These are phyloP conservation scores for Picea mariana DNA, from an alignment of 83 land plant genomes.

Conservation along the genomic window DNA sequence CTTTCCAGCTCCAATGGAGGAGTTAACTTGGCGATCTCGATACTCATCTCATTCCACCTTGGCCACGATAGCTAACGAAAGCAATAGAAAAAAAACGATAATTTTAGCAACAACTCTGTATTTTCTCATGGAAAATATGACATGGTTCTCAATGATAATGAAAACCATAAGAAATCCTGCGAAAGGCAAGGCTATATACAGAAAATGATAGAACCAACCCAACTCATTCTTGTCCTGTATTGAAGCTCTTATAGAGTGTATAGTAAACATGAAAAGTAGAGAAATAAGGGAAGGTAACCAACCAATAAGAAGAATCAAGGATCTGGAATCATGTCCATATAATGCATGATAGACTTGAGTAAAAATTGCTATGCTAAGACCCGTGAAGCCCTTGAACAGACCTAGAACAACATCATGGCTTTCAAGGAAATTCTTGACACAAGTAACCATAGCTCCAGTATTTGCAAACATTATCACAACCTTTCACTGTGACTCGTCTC, in stretches of 20 bases:
- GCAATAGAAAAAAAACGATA: not conserved
- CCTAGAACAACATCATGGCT: conserved; percentile 41
- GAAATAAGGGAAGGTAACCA: conserved; percentile 24
- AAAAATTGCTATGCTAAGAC: conserved; percentile 24
- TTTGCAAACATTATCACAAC: conserved; percentile 20
- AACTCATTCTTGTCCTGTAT: conserved; percentile 18
- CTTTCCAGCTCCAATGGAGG: no score
- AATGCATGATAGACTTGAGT: conserved; percentile 26
- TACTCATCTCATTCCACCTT: not conserved
- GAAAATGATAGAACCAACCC: conserved; percentile 46
- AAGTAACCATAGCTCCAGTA: conserved; percentile 41
- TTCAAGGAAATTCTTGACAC: conserved; percentile 40
- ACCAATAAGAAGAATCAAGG: conserved; percentile 20
- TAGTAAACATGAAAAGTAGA: conserved; percentile 4
- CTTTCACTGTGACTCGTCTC: no score
- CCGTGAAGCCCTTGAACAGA: conserved; percentile 33
- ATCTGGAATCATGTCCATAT: conserved; percentile 21
- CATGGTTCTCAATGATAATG: no score
- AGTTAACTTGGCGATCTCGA: no score
- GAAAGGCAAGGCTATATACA: conserved; percentile 42
- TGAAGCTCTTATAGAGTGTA: not conserved
- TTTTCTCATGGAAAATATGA: not conserved
- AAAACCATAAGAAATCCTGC: conserved; percentile 47
- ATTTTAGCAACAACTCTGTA: not conserved
- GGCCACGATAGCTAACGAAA: not conserved